phyloP scores from a whole-genome alignment of 805 yeast genomes.

The Teunomyces lycoperdinae region DNA sequence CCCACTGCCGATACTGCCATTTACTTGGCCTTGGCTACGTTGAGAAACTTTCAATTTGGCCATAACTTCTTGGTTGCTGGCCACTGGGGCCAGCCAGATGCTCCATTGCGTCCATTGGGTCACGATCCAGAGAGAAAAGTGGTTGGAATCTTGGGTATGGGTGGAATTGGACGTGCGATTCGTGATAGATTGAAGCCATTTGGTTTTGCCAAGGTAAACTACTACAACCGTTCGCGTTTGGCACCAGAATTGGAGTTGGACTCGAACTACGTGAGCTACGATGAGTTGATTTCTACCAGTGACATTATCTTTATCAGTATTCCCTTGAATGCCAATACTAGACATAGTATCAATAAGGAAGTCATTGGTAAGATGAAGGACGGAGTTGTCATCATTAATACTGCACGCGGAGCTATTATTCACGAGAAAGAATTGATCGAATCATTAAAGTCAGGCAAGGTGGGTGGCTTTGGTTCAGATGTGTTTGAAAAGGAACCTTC shows the following conservation, averaged over 20 bases:
- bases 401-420: slow-evolving; percentile 85
- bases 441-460: slow-evolving; percentile 59
- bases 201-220: slow-evolving; percentile 68
- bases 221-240: slow-evolving; percentile 66
- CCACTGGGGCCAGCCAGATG: slow-evolving; percentile 48
- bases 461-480: slow-evolving; percentile 68
- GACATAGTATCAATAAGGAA: slow-evolving; percentile 62
- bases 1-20: slow-evolving; percentile 75
- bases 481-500: slow-evolving; percentile 76
- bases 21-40: slow-evolving; percentile 57
- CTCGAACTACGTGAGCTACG: slow-evolving; percentile 68
- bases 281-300: slow-evolving; percentile 58
- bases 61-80: slow-evolving; percentile 52
- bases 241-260: slow-evolving; percentile 61
- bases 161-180: slow-evolving; percentile 85
- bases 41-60: slow-evolving; percentile 66
- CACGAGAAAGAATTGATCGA: slow-evolving; percentile 60
- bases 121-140: slow-evolving; percentile 72
- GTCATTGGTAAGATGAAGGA: slow-evolving; percentile 69
- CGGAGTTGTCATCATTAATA: slow-evolving; percentile 75
- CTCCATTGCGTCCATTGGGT: slow-evolving; percentile 56
- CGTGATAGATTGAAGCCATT: slow-evolving; percentile 70
- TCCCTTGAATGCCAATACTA: slow-evolving; percentile 72
- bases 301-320: slow-evolving; percentile 75
- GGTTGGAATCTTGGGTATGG: slow-evolving; percentile 83